Conservation (phyloP, 225 moss, liverwort and hornwort genomes). For the Anthoceros angustus region DNA sequence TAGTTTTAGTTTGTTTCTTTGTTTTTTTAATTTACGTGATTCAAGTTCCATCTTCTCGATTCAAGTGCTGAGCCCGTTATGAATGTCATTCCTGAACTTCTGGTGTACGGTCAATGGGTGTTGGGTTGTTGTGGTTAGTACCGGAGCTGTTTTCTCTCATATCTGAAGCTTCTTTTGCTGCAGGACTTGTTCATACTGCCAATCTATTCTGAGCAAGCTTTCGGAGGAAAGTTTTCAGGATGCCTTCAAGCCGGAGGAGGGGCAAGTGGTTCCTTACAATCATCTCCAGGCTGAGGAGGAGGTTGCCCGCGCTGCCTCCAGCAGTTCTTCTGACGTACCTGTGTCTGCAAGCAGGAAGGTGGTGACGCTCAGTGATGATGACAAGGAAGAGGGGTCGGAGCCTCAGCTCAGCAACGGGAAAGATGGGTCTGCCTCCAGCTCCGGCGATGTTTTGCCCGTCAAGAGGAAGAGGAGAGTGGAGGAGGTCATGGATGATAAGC, state of each 20-base stretch:
- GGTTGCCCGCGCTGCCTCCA: not conserved
- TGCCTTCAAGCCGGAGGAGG: not conserved
- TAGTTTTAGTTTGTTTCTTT: not conserved
- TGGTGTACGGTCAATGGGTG: too few species aligned
- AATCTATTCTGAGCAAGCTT: slow-evolving; percentile 1
- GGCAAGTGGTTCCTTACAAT: not conserved
- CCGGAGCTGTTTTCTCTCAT: too few species aligned
- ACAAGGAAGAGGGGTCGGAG: not conserved
- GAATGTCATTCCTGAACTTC: too few species aligned
- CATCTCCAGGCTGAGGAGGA: not conserved
- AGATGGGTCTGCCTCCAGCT: not conserved
- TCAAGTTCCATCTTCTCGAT: too few species aligned
- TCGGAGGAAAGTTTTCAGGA: slow-evolving; percentile 2
- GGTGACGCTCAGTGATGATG: slow-evolving; percentile 3
- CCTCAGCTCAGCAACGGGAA: slow-evolving; percentile 4
- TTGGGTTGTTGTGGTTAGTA: not conserved
- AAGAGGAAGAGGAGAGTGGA: not conserved
- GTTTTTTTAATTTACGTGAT: too few species aligned
- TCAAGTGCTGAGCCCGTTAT: too few species aligned
- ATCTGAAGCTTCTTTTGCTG: not conserved
- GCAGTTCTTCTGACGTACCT: not conserved
- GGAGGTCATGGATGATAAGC: not conserved
- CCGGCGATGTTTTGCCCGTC: not conserved
- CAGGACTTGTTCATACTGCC: not conserved
- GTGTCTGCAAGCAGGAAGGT: not conserved